Base-by-base conservation (phyloP, 164 flowering plant genomes). In the Stephania cephalantha region DNA sequence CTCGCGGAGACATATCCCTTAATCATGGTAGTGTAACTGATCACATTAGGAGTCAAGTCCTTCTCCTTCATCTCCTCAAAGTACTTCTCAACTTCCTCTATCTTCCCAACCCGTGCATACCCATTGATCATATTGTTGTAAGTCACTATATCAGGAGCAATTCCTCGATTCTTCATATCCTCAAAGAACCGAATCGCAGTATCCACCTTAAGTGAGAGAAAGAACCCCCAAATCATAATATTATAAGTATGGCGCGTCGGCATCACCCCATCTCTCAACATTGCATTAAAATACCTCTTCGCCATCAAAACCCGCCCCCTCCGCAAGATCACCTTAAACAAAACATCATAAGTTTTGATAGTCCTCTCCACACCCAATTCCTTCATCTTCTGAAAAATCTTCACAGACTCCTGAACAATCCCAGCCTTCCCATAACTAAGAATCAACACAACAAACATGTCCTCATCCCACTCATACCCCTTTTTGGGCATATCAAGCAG, bases 401-500 rank as follows among this genome's bases (percentile, higher is more conserved):
- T 93, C 0, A 95, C 98, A 76, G 91, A 79, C 80, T 95, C 99
- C 75, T 95, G 99, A 78, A 95, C 93, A 74, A 95, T 95, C 22
- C 98, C 97, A 11, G 89, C 90, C 71, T 88, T 86, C 5, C 97
- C 98, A 76, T 95, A 95, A 72, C 94, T 84, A 20, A 88, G 88
- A 75, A 95, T 91, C 78, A 95, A 61, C 67, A 84, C 67, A 58
- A 89, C 84, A 80, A 94, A 95, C 85, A 95, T 67, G 31, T 91
- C 97, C 82, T 95, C 99, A 73, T 95, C 90, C 91, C 88, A 93
- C 17, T 85, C 76, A 42, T 89, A 79, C 1, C 94, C 97, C 77
- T 90, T 90, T 78, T 90, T 84, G 0, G 96, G 97, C 98, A 93
- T 93, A 80, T 90, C 98, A 46, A 93, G 71, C 6, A 95, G 77